These are phyloP conservation scores for Paulinella micropora DNA, from an alignment of 78 protist species.

Conservation along the genomic window DNA sequence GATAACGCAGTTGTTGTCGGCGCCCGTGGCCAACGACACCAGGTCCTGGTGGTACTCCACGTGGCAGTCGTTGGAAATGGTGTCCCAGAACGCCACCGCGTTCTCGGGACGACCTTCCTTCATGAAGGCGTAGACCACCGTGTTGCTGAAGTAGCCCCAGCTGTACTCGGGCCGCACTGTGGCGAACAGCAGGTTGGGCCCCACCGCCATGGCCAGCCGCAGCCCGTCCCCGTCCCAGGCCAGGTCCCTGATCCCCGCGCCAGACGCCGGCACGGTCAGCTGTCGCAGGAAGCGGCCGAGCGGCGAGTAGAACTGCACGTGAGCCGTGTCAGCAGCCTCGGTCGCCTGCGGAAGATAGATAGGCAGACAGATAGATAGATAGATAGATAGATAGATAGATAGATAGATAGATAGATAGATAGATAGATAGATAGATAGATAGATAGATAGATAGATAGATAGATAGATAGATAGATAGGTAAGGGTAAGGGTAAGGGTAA, in stretches of 20 bases:
- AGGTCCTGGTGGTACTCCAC: too few species aligned
- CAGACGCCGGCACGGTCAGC: conserved; percentile 27
- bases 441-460: too few species aligned
- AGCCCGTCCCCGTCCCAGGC: conserved; percentile 53
- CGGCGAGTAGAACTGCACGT: conserved; percentile 55
- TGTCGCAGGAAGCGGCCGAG: conserved; percentile 39
- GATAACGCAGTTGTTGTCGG: not conserved
- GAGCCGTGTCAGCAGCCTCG: too few species aligned
- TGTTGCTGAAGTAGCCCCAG: conserved; percentile 48
- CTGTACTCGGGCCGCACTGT: conserved; percentile 43
- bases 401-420: too few species aligned
- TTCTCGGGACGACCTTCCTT: conserved; percentile 39
- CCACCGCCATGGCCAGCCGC: conserved; percentile 51
- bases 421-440: too few species aligned
- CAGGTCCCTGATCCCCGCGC: conserved; percentile 26
- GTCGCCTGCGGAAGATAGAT: too few species aligned
- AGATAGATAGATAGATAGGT: too few species aligned
- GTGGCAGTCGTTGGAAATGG: conserved; percentile 20
- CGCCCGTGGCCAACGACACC: too few species aligned
- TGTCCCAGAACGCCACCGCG: conserved; percentile 46
- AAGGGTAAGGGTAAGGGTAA: too few species aligned
- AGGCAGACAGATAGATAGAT: too few species aligned
- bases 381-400: too few species aligned
- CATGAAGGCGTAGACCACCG: conserved; percentile 48
- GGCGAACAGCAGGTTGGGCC: conserved; percentile 51